Percentiles rank a stretch among this genome's conserved stretches.
These are phyloP conservation scores for Phytophthora ohioensis DNA, from an alignment of 352 stramenopile genomes.

Conservation along the genomic window DNA sequence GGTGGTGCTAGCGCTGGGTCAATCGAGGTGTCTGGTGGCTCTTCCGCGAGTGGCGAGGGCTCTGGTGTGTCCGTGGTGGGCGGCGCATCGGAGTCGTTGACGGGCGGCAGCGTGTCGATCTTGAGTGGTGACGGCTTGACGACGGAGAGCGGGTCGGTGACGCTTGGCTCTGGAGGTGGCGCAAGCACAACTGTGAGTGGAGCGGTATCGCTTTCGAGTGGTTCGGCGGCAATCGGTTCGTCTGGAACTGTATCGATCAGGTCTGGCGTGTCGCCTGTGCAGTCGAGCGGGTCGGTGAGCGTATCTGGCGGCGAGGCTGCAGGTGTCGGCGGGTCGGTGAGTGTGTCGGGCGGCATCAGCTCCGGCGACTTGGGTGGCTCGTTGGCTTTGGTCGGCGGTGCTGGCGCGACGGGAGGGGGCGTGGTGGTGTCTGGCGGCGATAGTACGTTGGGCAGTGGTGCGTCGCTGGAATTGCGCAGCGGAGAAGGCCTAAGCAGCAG, in stretches of 20 bases:
- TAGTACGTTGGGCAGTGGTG: slow-evolving; percentile 16
- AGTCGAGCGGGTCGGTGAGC: slow-evolving; percentile 30
- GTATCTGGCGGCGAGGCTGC: slow-evolving; percentile 22
- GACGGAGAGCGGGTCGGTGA: slow-evolving; percentile 21
- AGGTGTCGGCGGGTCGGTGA: slow-evolving; percentile 11
- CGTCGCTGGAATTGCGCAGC: slow-evolving; percentile 18
- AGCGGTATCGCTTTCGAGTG: slow-evolving; percentile 27
- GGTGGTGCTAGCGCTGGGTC: too few species aligned
- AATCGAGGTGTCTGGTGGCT: too few species aligned
- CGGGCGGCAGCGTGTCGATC: too few species aligned
- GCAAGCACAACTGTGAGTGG: slow-evolving; percentile 16
- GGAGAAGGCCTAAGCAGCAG: slow-evolving; percentile 30
- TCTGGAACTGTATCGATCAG: slow-evolving; percentile 26
- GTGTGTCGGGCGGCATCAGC: slow-evolving; percentile 12
- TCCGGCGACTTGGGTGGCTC: slow-evolving; percentile 7
- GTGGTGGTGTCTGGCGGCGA: slow-evolving; percentile 21
- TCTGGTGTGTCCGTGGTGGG: too few species aligned
- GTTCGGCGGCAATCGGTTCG: slow-evolving; percentile 15
- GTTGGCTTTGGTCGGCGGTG: slow-evolving; percentile 19
- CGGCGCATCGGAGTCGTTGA: too few species aligned
- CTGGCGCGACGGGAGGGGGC: slow-evolving; percentile 14
- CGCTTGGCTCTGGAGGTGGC: slow-evolving; percentile 13
- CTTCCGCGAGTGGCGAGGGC: too few species aligned
- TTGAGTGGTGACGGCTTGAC: too few species aligned
- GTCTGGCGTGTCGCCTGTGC: slow-evolving; percentile 18